These are phyloP conservation scores for Coniosporium apollinis DNA, from an alignment of 495 filamentous ascomycete genomes.

Conservation along the genomic window DNA sequence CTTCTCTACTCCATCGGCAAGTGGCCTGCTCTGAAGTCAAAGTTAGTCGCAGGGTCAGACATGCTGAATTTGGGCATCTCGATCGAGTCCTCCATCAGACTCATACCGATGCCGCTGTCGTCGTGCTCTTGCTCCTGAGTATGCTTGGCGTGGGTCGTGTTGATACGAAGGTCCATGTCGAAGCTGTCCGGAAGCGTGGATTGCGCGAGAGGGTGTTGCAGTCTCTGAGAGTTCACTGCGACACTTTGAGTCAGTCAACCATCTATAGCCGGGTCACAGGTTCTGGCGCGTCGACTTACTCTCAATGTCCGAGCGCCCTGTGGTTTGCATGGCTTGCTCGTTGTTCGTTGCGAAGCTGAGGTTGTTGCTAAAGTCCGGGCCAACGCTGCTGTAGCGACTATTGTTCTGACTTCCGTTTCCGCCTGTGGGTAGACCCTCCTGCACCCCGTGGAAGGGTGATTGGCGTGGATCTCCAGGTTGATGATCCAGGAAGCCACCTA, in stretches of 20 bases:
- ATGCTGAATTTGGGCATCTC: slow-evolving; percentile 30
- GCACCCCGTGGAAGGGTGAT: slow-evolving; percentile 2
- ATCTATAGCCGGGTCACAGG: neutral
- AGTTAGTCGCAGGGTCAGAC: neutral
- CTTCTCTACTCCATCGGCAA: neutral
- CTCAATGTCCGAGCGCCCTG: too few species aligned
- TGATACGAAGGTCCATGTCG: slow-evolving; percentile 9
- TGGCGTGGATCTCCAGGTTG: slow-evolving; percentile 4
- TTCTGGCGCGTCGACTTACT: neutral
- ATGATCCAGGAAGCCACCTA: slow-evolving; percentile 75
- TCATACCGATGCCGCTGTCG: slow-evolving; percentile 55
- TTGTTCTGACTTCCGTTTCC: slow-evolving; percentile 2
- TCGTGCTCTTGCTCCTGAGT: slow-evolving; percentile 30
- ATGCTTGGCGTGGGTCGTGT: slow-evolving; percentile 3
- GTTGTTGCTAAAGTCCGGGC: neutral
- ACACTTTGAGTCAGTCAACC: neutral
- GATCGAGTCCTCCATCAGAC: slow-evolving; percentile 42
- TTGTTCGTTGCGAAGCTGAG: neutral
- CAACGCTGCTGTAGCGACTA: neutral
- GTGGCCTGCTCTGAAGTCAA: neutral
- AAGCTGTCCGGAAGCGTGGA: slow-evolving; percentile 4
- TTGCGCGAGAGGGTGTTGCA: neutral
- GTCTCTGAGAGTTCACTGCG: neutral
- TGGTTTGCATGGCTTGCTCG: too few species aligned
- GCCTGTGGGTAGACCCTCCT: neutral